These are phyloP conservation scores for Dunaliella primolecta DNA, from an alignment of 139 green algal species.

Conservation along the genomic window DNA sequence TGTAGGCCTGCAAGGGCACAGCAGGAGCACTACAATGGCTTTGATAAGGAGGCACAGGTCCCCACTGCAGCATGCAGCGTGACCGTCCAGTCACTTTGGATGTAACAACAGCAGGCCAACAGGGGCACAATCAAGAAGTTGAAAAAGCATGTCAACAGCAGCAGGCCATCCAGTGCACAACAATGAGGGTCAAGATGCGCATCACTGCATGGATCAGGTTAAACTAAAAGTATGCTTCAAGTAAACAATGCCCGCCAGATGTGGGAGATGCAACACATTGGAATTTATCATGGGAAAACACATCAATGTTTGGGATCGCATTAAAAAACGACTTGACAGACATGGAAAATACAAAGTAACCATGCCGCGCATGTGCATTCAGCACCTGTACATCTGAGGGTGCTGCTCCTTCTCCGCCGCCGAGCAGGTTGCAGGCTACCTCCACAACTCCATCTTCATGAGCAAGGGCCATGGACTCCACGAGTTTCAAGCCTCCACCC, in stretches of 20 bases:
- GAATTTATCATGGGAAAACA: not conserved
- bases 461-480: conserved; percentile 66
- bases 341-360: not conserved
- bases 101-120: not conserved
- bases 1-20: not conserved
- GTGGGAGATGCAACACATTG: too few species aligned
- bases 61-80: too few species aligned
- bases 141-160: not conserved
- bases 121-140: not conserved
- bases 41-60: not conserved
- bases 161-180: not conserved
- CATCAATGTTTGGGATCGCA: not conserved
- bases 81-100: not conserved
- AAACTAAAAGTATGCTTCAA: not conserved
- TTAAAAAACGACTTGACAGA: too few species aligned
- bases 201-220: not conserved
- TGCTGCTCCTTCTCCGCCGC: conserved; percentile 8
- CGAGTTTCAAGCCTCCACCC: not conserved
- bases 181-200: too few species aligned
- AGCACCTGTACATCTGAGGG: conserved; percentile 1
- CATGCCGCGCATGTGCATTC: not conserved
- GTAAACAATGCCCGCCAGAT: too few species aligned
- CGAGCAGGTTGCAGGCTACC: conserved; percentile 80
- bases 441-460: conserved; percentile 54
- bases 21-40: too few species aligned